These are phyloP conservation scores for Leptographium procerum DNA, from an alignment of 2,329 filamentous ascomycete genomes.

Conservation along the genomic window DNA sequence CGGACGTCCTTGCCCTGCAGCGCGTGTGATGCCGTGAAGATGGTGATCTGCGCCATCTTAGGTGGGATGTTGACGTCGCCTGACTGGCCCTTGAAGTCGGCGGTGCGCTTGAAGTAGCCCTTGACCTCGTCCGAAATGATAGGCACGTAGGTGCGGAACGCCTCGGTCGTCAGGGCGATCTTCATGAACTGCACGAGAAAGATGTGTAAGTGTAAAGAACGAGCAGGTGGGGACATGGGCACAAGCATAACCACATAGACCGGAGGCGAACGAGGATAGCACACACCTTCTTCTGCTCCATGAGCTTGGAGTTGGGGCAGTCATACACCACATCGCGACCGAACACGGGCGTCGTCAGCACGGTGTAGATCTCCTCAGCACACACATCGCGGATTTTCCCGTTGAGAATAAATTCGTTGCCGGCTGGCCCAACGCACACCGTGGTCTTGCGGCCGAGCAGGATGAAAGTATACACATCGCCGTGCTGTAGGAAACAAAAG, in stretches of 20 bases:
- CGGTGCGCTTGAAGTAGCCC: slow-evolving; percentile 47
- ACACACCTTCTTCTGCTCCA: slow-evolving; percentile 77
- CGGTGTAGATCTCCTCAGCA: slow-evolving; percentile 42
- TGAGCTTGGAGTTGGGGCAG: slow-evolving; percentile 71
- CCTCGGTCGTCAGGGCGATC: slow-evolving; percentile 54
- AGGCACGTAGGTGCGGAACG: slow-evolving; percentile 54
- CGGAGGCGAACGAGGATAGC: neutral
- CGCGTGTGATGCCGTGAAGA: slow-evolving; percentile 68
- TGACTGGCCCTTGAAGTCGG: slow-evolving; percentile 45
- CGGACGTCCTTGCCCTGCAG: slow-evolving; percentile 70
- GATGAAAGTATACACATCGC: slow-evolving; percentile 43
- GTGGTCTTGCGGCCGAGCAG: slow-evolving; percentile 40
- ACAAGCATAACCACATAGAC: neutral
- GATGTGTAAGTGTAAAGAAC: neutral
- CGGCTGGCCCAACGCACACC: slow-evolving; percentile 35
- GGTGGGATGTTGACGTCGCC: slow-evolving; percentile 54
- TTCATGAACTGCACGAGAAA: slow-evolving; percentile 50
- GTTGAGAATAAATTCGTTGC: slow-evolving; percentile 46
- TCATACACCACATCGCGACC: slow-evolving; percentile 74
- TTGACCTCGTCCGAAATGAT: slow-evolving; percentile 60
- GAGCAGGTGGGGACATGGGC: too few relatives aligned
- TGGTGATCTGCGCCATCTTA: slow-evolving; percentile 65
- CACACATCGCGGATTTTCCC: slow-evolving; percentile 40
- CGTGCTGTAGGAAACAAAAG: slow-evolving; percentile 24
- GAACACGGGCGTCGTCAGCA: slow-evolving; percentile 48